Percentiles rank a stretch among this genome's conserved stretches.
Evolutionary conservation across 768 basidiomycete genomes (phyloP).

Genomic region (Pleurotus tuoliensis): DNA sequence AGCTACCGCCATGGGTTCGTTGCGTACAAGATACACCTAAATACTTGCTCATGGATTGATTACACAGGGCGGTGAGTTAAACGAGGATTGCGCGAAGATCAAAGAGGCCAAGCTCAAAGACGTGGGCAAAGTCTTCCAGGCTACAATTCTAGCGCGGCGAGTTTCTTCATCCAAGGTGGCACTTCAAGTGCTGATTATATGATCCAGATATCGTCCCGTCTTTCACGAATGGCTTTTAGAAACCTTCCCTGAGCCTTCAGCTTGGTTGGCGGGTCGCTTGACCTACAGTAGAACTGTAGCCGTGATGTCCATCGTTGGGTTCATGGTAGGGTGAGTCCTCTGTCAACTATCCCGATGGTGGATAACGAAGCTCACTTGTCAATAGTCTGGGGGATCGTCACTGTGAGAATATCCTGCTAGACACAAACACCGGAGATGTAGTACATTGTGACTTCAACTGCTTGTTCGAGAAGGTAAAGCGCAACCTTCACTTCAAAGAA

Average conservation of each 20-base stretch:
- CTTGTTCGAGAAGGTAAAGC: conserved; percentile 85
- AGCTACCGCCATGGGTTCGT: conserved; percentile 39
- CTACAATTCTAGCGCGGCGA: conserved; percentile 56
- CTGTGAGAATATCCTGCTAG: conserved; percentile 93
- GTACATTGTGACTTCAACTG: conserved; percentile 99
- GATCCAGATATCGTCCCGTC: conserved; percentile 70
- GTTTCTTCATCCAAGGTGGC: conserved; percentile 15
- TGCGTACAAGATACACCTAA: not conserved
- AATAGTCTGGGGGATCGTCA: conserved; percentile 94
- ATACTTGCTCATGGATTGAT: conserved; percentile 1
- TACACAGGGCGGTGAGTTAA: conserved; percentile 41
- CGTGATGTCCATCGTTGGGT: conserved; percentile 99
- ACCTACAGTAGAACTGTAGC: conserved; percentile 86
- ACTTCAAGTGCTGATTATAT: not conserved
- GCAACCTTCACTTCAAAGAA: not conserved
- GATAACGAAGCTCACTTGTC: not conserved
- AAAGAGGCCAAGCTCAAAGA: conserved; percentile 47
- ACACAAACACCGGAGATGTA: conserved; percentile 81
- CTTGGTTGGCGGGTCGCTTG: conserved; percentile 89
- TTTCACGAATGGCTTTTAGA: conserved; percentile 98
- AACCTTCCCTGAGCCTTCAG: conserved; percentile 93
- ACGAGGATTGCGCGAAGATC: conserved; percentile 42
- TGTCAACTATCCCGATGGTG: not conserved
- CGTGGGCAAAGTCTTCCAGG: conserved; percentile 46
- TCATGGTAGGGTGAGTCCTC: conserved; percentile 78